A percentile compares a stretch with the other conserved stretches of the same genome.
phyloP scores from a whole-genome alignment of 225 moss, liverwort and hornwort species.

The Anthoceros angustus region DNA sequence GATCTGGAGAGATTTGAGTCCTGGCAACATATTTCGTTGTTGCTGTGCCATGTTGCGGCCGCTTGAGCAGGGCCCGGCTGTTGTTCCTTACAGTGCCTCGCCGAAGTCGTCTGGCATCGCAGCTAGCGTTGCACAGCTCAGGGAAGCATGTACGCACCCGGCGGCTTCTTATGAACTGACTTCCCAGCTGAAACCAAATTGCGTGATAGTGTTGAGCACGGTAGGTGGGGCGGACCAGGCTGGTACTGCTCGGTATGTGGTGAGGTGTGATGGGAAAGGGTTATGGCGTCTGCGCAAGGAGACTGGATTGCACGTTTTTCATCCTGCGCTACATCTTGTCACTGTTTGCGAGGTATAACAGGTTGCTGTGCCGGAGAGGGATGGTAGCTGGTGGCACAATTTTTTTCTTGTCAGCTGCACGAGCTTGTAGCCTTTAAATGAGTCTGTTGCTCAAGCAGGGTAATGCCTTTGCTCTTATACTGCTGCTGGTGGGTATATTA shows the following conservation, averaged over 20 bases:
- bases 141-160: background rate
- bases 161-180: background rate
- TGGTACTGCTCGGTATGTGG: conserved; percentile 10
- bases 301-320: conserved; percentile 10
- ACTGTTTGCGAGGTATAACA: conserved; percentile 11
- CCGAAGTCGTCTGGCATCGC: background rate
- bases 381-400: background rate
- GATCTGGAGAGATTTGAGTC: background rate
- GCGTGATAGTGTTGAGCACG: conserved; percentile 13
- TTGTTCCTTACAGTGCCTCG: background rate
- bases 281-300: conserved; percentile 13
- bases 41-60: background rate
- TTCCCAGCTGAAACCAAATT: conserved; percentile 11
- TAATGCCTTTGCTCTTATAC: background rate
- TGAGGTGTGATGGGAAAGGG: conserved; percentile 10
- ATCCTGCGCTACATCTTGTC: conserved; percentile 15
- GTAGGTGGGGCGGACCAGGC: conserved; percentile 4
- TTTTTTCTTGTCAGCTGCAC: background rate
- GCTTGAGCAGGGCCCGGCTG: background rate
- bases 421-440: background rate
- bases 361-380: background rate
- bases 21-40: background rate
- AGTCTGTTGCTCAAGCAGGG: background rate
- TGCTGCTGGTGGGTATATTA: background rate
- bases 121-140: background rate